Evolutionary conservation across 768 basidiomycete species (phyloP), one percentile per base, ranked within the genome.

Genomic region (Lactarius pseudohatsudake): DNA sequence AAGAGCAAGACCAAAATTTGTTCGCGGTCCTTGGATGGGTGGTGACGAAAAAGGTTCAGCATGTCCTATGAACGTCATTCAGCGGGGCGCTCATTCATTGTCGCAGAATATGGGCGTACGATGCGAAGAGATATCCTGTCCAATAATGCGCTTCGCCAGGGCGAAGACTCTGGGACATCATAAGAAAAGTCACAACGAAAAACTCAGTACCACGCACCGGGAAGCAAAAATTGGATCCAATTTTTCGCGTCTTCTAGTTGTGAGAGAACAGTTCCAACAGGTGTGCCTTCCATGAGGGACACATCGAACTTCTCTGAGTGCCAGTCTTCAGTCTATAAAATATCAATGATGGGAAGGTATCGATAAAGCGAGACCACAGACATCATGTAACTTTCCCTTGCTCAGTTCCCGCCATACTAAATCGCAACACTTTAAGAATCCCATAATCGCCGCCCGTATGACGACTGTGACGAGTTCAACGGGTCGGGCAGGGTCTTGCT

Each of bases 221-320:
- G 55, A 15, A 66, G 57, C 30, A 56, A 36, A 7, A 36, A 73
- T 5, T 77, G 74, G 5, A 94, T 73, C 89, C 91, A 94, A 26
- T 73, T 67, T 16, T 81, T 79, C 0, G 91, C 89, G 15, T 83
- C 80, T 47, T 91, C 86, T 18, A 94, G 75, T 61, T 80, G 78
- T 20, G 78, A 75, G 8, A 88, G 65, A 30, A 91, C 75, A 64
- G 82, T 81, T 57, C 79, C 78, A 20, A 84, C 82, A 20, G 85
- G 81, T 32, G 87, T 75, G 8, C 82, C 80, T 76, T 95, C 91
- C 11, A 88, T 79, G 5, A 96, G 79, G 0, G 86, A 84, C 0
- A 96, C 81, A 22, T 93, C 93, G 71, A 87, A 90, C 77, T 94
- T 95, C 69, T 97, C 94, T 64, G 89, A 83, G 75, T 93, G 91